Percentiles rank a stretch among this genome's conserved stretches.
phyloP scores from a whole-genome alignment of 2,329 filamentous ascomycete genomes.

The Coniochaeta ligniaria region DNA sequence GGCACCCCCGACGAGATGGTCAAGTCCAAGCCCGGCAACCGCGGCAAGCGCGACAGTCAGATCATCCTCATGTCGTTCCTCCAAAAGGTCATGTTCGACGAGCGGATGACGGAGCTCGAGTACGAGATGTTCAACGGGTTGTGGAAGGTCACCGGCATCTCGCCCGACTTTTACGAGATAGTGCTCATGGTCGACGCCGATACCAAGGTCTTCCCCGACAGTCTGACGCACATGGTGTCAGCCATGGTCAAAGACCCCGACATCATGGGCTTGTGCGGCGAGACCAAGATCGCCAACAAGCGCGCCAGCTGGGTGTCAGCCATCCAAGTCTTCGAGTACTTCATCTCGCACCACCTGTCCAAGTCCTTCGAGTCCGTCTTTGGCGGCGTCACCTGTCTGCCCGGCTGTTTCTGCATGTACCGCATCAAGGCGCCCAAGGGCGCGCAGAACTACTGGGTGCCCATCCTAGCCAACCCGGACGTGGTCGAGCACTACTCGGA shows the following conservation, averaged over 20 bases:
- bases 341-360: constrained; percentile 93
- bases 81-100: constrained; percentile 99
- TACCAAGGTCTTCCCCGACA: constrained; percentile 98
- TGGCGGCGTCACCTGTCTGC: constrained; percentile 96
- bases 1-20: constrained; percentile 81
- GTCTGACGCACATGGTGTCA: constrained; percentile 95
- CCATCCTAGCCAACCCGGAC: constrained; percentile 95
- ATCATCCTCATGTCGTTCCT: constrained; percentile 99
- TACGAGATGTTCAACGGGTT: constrained; percentile 99
- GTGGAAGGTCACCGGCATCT: constrained; percentile 98
- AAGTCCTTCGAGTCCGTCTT: constrained; percentile 99
- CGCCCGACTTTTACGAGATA: constrained; percentile 94
- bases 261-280: constrained; percentile 97
- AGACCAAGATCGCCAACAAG: constrained; percentile 99
- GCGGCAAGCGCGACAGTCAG: constrained; percentile 97
- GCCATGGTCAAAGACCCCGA: constrained; percentile 99
- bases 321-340: constrained; percentile 99
- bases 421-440: constrained; percentile 98
- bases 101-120: constrained; percentile 98
- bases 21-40: constrained; percentile 86
- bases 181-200: constrained; percentile 99
- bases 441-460: constrained; percentile 98
- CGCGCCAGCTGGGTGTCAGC: constrained; percentile 89
- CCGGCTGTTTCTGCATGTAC: constrained; percentile 99
- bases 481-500: constrained; percentile 99